Percentiles rank a stretch among this genome's conserved stretches.
Conservation (phyloP, 352 stramenopile genomes). For the Pythium insidiosum region DNA sequence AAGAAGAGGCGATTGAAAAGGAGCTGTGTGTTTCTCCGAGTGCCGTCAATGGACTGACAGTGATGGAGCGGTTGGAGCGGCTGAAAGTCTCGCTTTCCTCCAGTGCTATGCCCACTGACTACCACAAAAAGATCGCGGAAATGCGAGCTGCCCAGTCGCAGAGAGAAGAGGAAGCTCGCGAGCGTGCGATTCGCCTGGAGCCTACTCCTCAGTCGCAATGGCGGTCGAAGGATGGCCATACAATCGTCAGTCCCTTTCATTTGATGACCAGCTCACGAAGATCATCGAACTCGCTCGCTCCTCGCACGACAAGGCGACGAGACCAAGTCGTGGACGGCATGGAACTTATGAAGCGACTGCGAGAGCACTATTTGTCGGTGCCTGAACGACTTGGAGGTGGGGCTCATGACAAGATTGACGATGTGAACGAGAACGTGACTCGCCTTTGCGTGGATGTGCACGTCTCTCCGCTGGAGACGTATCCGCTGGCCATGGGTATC, state of each 20-base stretch:
- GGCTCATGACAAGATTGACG: no score
- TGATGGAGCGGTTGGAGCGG: slow-evolving; percentile 38
- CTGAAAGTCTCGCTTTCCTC: slow-evolving; percentile 29
- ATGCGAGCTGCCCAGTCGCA: slow-evolving; percentile 31
- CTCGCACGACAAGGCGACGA: no score
- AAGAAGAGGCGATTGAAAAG: slow-evolving; percentile 33
- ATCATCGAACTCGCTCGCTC: not conserved
- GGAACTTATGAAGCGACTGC: no score
- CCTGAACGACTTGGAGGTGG: no score
- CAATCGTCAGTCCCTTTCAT: slow-evolving; percentile 35
- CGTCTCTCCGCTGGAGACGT: slow-evolving; percentile 29
- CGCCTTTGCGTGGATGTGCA: slow-evolving; percentile 17
- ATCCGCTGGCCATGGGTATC: slow-evolving; percentile 23
- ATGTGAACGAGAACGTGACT: no score
- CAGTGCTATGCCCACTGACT: slow-evolving; percentile 36
- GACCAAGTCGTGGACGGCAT: no score
- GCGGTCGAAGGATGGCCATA: slow-evolving; percentile 25
- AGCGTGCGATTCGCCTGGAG: slow-evolving; percentile 22
- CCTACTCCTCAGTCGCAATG: slow-evolving; percentile 19
- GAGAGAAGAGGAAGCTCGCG: slow-evolving; percentile 19
- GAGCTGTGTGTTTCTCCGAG: slow-evolving; percentile 28
- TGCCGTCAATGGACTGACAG: slow-evolving; percentile 38
- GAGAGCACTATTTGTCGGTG: no score
- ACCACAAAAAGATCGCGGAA: slow-evolving; percentile 37
- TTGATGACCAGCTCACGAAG: slow-evolving; percentile 30